Conservation (phyloP, 1,139 yeast genomes). For the Nakaseomyces glabratus region DNA sequence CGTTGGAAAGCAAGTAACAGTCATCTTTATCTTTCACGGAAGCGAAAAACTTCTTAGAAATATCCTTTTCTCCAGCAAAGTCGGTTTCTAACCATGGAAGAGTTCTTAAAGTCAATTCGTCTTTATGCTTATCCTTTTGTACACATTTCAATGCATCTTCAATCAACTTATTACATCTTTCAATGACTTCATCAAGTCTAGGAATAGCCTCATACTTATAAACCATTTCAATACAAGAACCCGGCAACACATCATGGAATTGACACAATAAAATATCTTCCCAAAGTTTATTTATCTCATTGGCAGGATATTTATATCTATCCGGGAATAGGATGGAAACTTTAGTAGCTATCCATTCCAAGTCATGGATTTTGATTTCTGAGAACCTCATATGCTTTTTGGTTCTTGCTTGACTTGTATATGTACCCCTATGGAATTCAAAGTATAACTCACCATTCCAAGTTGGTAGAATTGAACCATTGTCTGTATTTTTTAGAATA, state of each 20-base stretch:
- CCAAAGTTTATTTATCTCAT: conserved; percentile 66
- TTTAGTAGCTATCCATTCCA: conserved; percentile 73
- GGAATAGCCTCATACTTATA: conserved; percentile 87
- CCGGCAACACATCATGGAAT: conserved; percentile 95
- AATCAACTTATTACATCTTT: conserved; percentile 45
- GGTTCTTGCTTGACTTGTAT: conserved; percentile 83
- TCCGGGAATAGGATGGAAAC: conserved; percentile 46
- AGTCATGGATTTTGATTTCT: conserved; percentile 75
- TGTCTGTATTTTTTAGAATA: conserved; percentile 50
- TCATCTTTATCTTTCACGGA: conserved; percentile 12
- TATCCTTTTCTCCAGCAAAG: background rate
- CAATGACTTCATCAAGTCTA: conserved; percentile 52
- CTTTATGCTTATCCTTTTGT: conserved; percentile 12
- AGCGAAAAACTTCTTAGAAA: conserved; percentile 4
- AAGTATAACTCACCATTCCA: conserved; percentile 93
- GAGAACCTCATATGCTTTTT: conserved; percentile 70
- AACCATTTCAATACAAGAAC: conserved; percentile 91
- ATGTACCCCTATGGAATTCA: conserved; percentile 95
- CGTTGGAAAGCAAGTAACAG: conserved; percentile 42
- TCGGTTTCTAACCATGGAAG: conserved; percentile 25
- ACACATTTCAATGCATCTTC: conserved; percentile 43
- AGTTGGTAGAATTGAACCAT: conserved; percentile 62
- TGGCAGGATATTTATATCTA: conserved; percentile 59
- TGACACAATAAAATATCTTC: conserved; percentile 83
- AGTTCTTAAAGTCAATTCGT: conserved; percentile 31